Evolutionary conservation across 257 asterid species (phyloP).

Genomic region (Primulina eburnea): DNA sequence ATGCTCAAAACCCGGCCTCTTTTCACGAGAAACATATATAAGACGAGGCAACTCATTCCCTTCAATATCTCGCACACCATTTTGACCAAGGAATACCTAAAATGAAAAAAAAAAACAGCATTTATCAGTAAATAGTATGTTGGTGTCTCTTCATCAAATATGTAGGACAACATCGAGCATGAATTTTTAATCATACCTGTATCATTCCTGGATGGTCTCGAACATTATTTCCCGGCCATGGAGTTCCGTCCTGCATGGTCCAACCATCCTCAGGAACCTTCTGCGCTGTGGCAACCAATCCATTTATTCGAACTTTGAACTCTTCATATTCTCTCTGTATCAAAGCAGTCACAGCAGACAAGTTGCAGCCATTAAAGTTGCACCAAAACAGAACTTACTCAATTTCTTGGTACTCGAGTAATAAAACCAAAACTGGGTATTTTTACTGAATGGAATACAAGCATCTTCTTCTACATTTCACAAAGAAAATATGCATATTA

Average conservation of each 20-base stretch:
- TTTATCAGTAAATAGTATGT: background rate
- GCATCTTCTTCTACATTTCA: background rate
- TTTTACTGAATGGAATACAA: background rate
- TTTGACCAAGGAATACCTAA: conserved; percentile 57
- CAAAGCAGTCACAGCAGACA: conserved; percentile 9
- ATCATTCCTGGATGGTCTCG: conserved; percentile 59
- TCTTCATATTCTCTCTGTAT: conserved; percentile 74
- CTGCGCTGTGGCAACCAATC: conserved; percentile 44
- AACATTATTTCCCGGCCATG: conserved; percentile 81
- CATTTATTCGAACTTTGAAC: conserved; percentile 45
- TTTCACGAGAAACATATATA: conserved; percentile 57
- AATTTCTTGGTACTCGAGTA: background rate
- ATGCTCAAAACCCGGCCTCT: conserved; percentile 59
- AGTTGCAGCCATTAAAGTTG: conserved; percentile 14
- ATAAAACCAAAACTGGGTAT: background rate
- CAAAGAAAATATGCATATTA: background rate
- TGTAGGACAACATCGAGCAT: background rate
- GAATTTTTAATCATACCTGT: conserved; percentile 33
- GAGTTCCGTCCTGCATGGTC: conserved; percentile 81
- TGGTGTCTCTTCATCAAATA: background rate
- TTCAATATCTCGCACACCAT: conserved; percentile 53
- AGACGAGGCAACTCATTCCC: conserved; percentile 58
- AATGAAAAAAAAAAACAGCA: background rate
- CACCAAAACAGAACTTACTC: background rate
- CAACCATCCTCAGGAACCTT: conserved; percentile 68